Evolutionary conservation across 768 basidiomycete genomes (phyloP), one percentile per base, ranked within the genome.

Genomic region (Inosperma sp.): DNA sequence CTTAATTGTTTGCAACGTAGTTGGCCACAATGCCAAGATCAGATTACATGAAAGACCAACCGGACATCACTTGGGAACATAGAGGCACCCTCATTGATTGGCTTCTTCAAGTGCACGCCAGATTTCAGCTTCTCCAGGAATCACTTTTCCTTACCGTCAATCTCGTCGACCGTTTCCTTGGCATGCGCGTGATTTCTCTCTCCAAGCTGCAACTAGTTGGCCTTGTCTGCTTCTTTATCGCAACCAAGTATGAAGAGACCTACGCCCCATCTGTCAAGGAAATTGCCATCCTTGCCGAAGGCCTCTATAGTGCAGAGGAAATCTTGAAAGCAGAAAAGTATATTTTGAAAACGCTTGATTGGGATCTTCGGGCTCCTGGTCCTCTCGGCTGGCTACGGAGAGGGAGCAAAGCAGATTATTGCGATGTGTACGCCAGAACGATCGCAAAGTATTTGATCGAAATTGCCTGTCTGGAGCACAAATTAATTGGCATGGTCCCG

Each of bases 161-260:
- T 73, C 82, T 96, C 62, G 80, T 94, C 48, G 84, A 86, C 61
- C 81, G 85, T 44, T 85, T 87, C 71, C 74, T 87, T 14, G 80
- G 79, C 13, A 65, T 73, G 29, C 86, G 92, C 10, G 78, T 82
- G 42, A 83, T 93, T 54, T 86, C 88, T 1, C 72, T 93, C 26
- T 73, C 81, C 53, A 94, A 93, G 66, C 79, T 95, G 27, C 94
- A 96, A 66, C 83, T 96, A 30, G 91, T 96, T 51, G 94, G 94
- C 50, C 77, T 93, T 45, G 84, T 90, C 3, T 84, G 86, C 52
- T 80, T 97, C 59, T 88, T 95, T 69, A 74, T 96, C 57, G 82
- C 94, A 0, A 81, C 90, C 30, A 97, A 97, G 67, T 91, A 86
- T 55, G 94, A 97, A 67, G 93, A 96, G 66, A 92, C 92, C 34